Evolutionary conservation across 2,329 filamentous ascomycete species (phyloP).

Genomic region (Neopestalotiopsis sp.): DNA sequence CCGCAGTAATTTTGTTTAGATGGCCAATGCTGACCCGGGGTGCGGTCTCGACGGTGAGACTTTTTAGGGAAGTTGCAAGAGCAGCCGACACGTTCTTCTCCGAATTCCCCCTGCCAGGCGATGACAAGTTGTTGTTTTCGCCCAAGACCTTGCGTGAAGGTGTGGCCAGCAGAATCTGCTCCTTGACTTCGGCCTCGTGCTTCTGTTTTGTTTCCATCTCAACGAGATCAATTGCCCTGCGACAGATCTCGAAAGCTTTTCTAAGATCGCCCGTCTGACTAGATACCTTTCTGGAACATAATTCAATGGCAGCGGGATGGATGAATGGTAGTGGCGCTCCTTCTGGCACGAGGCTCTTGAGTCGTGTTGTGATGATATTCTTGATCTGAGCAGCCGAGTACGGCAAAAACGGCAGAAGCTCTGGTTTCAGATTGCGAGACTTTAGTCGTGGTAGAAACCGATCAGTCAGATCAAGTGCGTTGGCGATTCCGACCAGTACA

Average conservation of each 20-base stretch:
- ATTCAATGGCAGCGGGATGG: constrained; percentile 90
- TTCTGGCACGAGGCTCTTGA: constrained; percentile 73
- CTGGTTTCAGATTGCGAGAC: constrained; percentile 87
- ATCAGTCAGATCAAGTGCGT: constrained; percentile 93
- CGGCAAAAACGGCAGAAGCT: constrained; percentile 88
- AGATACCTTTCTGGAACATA: constrained; percentile 93
- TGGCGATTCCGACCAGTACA: constrained; percentile 89
- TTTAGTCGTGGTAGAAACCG: constrained; percentile 93
- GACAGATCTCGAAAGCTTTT: constrained; percentile 94
- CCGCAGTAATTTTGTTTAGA: constrained; percentile 87
- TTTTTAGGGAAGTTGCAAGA: constrained; percentile 59
- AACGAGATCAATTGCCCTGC: constrained; percentile 85
- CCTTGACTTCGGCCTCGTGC: constrained; percentile 67
- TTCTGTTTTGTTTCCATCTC: constrained; percentile 83
- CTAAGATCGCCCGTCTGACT: constrained; percentile 93
- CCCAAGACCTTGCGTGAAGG: constrained; percentile 79
- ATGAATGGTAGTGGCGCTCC: constrained; percentile 78
- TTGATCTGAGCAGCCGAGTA: constrained; percentile 90
- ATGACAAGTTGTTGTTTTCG: constrained; percentile 81
- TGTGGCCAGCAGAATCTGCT: constrained; percentile 62
- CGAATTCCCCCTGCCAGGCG: constrained; percentile 44
- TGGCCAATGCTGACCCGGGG: constrained; percentile 90
- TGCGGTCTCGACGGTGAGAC: constrained; percentile 77
- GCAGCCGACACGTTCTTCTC: constrained; percentile 53
- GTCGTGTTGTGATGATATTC: constrained; percentile 81